These are phyloP conservation scores for Spergularia marina DNA, from an alignment of 148 eudicot genomes.

Conservation along the genomic window DNA sequence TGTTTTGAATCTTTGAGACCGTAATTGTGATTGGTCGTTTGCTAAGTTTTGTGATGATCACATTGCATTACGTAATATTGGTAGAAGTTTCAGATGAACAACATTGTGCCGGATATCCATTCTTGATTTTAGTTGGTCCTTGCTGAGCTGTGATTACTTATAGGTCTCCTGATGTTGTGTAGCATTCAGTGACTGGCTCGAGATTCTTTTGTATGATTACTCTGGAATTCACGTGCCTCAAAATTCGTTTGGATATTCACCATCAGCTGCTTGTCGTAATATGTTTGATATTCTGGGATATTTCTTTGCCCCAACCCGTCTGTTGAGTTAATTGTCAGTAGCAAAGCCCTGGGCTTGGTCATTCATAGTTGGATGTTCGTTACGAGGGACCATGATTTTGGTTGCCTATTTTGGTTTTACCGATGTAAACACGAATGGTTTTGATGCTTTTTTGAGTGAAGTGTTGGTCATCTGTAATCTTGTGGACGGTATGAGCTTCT, in stretches of 20 bases:
- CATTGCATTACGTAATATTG: too few relatives aligned
- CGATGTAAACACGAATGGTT: neutral
- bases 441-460: neutral
- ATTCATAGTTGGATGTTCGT: neutral
- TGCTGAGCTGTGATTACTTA: neutral
- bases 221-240: neutral
- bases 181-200: neutral
- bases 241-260: neutral
- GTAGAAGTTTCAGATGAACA: neutral
- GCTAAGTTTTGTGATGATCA: neutral
- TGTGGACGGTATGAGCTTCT: neutral
- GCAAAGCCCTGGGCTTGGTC: neutral
- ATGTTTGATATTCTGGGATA: neutral
- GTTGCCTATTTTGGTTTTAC: neutral
- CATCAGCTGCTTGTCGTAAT: neutral
- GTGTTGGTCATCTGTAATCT: neutral
- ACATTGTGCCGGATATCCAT: neutral
- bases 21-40: neutral
- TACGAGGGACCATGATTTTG: neutral
- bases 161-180: neutral
- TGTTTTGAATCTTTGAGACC: neutral
- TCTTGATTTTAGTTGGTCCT: neutral
- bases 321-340: neutral
- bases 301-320: neutral
- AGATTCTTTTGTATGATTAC: neutral